Percentiles rank a stretch among this genome's conserved stretches.
phyloP scores from a whole-genome alignment of 441 rosid genomes.

The Populus trichocarpa region DNA sequence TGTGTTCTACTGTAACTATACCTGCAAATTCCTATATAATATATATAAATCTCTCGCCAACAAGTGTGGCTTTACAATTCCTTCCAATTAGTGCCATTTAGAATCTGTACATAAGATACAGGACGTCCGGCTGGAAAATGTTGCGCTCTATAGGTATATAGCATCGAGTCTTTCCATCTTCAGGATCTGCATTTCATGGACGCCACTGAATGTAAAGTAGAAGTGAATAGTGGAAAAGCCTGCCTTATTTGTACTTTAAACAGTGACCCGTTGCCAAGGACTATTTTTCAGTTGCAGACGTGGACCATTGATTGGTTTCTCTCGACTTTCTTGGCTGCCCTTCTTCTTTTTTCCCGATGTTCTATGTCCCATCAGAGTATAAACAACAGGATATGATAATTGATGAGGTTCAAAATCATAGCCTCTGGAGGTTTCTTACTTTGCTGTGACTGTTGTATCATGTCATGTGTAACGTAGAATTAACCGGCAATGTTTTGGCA shows the following conservation, averaged over 20 bases:
- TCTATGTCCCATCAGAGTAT: not conserved
- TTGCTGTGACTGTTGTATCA: not conserved
- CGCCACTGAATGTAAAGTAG: not conserved
- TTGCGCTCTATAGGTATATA: not conserved
- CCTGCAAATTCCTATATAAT: no score
- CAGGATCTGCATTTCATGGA: not conserved
- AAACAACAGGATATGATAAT: not conserved
- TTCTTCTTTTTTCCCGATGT: not conserved
- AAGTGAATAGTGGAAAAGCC: not conserved
- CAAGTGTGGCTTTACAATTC: no score
- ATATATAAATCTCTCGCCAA: no score
- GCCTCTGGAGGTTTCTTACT: not conserved
- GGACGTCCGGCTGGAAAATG: no score
- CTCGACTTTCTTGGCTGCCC: not conserved
- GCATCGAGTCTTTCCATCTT: not conserved
- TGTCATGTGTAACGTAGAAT: not conserved
- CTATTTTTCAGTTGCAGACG: not conserved
- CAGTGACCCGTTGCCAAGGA: no score
- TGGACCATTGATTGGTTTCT: not conserved
- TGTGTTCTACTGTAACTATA: no score
- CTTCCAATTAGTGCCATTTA: not conserved
- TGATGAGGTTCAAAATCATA: not conserved
- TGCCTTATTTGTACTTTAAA: not conserved
- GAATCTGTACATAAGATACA: not conserved
- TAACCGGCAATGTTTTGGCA: not conserved